Evolutionary conservation across 177 flowering plant genomes (phyloP).

Genomic region (Vitis hybrid): DNA sequence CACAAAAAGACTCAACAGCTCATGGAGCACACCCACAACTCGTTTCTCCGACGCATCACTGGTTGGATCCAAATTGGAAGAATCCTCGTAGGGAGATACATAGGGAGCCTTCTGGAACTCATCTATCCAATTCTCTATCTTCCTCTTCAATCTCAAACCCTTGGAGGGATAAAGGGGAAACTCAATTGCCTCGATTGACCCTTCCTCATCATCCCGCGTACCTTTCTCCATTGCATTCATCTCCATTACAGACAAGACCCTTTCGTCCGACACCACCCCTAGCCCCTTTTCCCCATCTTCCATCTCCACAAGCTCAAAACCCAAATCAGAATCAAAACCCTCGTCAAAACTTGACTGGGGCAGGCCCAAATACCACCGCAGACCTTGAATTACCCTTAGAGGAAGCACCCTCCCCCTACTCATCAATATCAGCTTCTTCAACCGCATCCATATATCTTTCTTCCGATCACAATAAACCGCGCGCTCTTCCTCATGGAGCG

Average conservation of each 20-base stretch:
- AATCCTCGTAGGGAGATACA: constrained; percentile 78
- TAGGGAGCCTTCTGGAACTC: constrained; percentile 80
- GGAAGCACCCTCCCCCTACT: constrained; percentile 62
- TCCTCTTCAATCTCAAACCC: constrained; percentile 76
- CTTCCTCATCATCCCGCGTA: constrained; percentile 20
- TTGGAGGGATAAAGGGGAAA: constrained; percentile 71
- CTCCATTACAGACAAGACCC: constrained; percentile 53
- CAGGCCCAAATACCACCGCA: constrained; percentile 85
- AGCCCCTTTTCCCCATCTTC: constrained; percentile 67
- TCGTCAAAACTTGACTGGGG: constrained; percentile 30
- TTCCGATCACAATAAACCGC: constrained; percentile 35
- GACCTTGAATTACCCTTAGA: constrained; percentile 59
- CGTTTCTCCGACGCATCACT: constrained; percentile 80
- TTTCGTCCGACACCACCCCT: constrained; percentile 41
- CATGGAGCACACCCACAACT: constrained; percentile 75
- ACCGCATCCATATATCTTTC: constrained; percentile 47
- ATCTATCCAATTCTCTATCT: constrained; percentile 68
- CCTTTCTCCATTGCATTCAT: constrained; percentile 52
- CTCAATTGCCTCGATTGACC: constrained; percentile 34
- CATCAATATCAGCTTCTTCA: constrained; percentile 72
- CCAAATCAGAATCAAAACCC: constrained; percentile 47
- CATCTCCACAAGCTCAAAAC: constrained; percentile 58
- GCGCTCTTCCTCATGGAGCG: constrained; percentile 58
- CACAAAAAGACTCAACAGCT: constrained; percentile 72
- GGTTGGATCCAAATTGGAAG: constrained; percentile 44